Conservation (phyloP, 2,329 filamentous ascomycete genomes). For the Tolypocladium guangdongense region DNA sequence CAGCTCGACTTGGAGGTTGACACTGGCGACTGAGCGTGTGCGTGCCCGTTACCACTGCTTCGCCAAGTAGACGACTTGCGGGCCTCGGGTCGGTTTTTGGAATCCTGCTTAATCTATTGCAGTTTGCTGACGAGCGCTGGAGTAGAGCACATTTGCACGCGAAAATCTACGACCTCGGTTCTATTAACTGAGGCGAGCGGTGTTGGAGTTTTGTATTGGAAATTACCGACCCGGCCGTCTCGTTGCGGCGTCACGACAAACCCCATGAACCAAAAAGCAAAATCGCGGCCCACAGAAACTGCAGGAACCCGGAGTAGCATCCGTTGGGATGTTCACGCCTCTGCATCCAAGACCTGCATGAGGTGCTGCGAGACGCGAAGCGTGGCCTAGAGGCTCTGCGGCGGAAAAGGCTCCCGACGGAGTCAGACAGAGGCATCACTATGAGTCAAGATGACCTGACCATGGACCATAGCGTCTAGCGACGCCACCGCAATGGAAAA, state of each 20-base stretch:
- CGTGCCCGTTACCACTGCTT: not conserved
- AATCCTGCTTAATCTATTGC: not conserved
- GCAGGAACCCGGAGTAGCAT: not conserved
- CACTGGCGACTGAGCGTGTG: constrained; percentile 39
- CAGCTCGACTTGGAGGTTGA: constrained; percentile 53
- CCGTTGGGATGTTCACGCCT: not conserved
- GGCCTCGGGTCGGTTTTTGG: not conserved
- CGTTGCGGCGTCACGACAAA: not conserved
- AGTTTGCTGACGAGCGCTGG: not conserved
- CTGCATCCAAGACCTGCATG: not conserved
- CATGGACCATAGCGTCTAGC: not conserved
- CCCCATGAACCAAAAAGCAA: not conserved
- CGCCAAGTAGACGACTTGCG: not conserved
- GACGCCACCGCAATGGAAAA: not conserved
- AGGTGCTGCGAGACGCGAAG: not conserved
- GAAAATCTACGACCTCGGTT: not conserved
- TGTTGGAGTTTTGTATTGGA: not conserved
- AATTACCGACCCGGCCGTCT: not conserved
- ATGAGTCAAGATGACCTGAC: not conserved
- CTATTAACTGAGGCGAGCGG: not conserved
- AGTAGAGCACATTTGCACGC: not conserved
- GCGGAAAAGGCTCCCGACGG: not conserved
- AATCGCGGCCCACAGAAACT: not conserved
- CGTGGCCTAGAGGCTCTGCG: not conserved
- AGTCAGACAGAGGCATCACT: not conserved